Evolutionary conservation across 495 filamentous ascomycete genomes (phyloP).

Genomic region (Talaromyces borbonicus): DNA sequence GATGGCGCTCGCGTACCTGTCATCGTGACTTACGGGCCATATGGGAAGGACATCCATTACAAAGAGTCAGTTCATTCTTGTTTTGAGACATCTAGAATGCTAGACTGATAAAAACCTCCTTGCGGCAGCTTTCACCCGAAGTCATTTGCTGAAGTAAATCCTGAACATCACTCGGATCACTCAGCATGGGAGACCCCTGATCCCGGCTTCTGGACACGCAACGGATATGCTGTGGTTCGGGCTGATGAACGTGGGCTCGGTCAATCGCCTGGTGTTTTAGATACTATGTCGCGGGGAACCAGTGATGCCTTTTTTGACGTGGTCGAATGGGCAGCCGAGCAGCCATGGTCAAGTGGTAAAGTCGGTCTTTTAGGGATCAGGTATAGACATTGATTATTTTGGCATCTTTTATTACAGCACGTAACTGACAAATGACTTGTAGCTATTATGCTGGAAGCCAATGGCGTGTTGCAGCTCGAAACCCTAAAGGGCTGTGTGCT

Average conservation of each 20-base stretch:
- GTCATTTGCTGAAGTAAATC: constrained; percentile 36
- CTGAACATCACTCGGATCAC: constrained; percentile 34
- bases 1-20: constrained; percentile 20
- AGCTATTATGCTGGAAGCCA: constrained; percentile 54
- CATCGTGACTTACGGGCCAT: constrained; percentile 42
- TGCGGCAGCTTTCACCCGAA: constrained; percentile 22
- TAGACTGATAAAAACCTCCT: too few species aligned
- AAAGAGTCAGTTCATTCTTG: constrained; percentile 16
- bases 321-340: constrained; percentile 54
- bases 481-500: constrained; percentile 46
- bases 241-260: constrained; percentile 51
- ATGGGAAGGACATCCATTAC: constrained; percentile 49
- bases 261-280: constrained; percentile 46
- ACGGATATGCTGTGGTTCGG: constrained; percentile 51
- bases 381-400: constrained; percentile 21
- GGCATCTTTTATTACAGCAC: not conserved
- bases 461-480: constrained; percentile 53
- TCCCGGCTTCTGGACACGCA: constrained; percentile 50
- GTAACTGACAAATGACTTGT: not conserved
- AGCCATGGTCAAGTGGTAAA: constrained; percentile 51
- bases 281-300: constrained; percentile 51
- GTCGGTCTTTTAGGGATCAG: constrained; percentile 52
- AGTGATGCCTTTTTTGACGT: constrained; percentile 51
- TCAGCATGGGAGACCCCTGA: constrained; percentile 59
- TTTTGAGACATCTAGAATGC: not conserved